Percentiles rank a stretch among this genome's conserved stretches.
Evolutionary conservation across 2,329 filamentous ascomycete species (phyloP).

Genomic region (Diaporthe capsici): DNA sequence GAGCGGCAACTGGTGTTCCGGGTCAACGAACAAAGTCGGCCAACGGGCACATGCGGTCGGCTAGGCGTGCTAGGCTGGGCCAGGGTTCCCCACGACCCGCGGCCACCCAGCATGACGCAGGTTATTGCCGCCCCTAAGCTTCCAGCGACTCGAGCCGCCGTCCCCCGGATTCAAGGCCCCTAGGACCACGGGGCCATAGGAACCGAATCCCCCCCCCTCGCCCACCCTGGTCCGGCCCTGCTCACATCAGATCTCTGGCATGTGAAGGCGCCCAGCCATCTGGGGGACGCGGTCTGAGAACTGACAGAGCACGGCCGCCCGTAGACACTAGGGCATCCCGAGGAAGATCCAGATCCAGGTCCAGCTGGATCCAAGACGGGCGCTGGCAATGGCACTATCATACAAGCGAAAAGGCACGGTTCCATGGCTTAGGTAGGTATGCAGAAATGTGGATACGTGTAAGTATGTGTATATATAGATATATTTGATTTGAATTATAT

Average conservation of each 20-base stretch:
- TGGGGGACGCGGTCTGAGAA: neutral
- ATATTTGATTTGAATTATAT: constrained; percentile 31
- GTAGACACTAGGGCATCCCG: constrained; percentile 15
- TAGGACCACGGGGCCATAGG: neutral
- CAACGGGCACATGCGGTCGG: constrained; percentile 16
- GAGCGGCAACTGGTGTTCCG: constrained; percentile 11
- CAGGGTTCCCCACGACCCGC: constrained; percentile 23
- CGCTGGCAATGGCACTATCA: neutral
- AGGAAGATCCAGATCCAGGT: constrained; percentile 14
- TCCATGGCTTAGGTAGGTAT: neutral
- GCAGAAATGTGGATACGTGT: neutral
- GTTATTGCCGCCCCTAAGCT: constrained; percentile 11
- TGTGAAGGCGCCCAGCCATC: constrained; percentile 33
- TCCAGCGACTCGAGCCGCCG: constrained; percentile 16
- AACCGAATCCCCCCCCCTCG: neutral
- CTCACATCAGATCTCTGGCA: constrained; percentile 30
- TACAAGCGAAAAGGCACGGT: neutral
- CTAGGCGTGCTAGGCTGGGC: neutral
- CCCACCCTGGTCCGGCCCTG: constrained; percentile 12
- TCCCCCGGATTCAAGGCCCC: constrained; percentile 11
- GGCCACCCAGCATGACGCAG: constrained; percentile 29
- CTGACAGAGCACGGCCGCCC: neutral
- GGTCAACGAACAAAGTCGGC: constrained; percentile 15
- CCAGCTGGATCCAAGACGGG: neutral
- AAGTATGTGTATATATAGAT: neutral